Base-by-base conservation (phyloP, 306 rosid species). In the Casuarina equisetifolia region DNA sequence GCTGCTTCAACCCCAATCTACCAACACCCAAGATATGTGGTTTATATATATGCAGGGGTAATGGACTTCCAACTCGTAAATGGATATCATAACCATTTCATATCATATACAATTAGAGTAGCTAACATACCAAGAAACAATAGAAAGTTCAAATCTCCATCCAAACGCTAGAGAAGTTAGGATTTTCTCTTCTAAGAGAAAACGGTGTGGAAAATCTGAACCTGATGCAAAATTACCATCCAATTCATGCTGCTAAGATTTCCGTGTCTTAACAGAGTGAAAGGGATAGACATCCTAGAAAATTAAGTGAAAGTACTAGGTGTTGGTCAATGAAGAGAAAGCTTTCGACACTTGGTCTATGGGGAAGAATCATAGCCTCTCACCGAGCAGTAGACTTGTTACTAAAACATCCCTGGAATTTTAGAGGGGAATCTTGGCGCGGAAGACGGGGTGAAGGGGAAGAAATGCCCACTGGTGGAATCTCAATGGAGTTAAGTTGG, bases 391-490 rank as follows among this genome's bases (percentile, higher is more conserved):
- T 69, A 81, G 81, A 36, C 76, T 86, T 86, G 61, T 81, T 81
- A 35, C 82, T 62, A 38, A 83, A 72, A 51, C 78, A 76, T 45
- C 55, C 71, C 10, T 15, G 63, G 20, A 8, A 45, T 38, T 4
- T 72, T 51, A 71, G 54, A 80, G 49, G 25, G 20, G 87, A 54
- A 58, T 86, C 81, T 53, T 46, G 81, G 42, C 42, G 76, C 19
- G 44, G 52, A 75, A 82, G 69, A 50, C 59, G 70, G 12, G 62
- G 5, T 9, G 79, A 63, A 2, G 86, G 82, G 38, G 86, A 84
- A 59, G 92, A 85, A 74, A 91, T 80, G 25, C 82, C 73, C 35
- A 91, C 89, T 0, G 89, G 96, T 13, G 97, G 98, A 77, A 93
- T 93, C 70, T 93, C 95, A 59, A 79, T 80, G 36, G 92, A 77